These are phyloP conservation scores for Pilasporangium apinafurcum DNA, from an alignment of 352 stramenopile genomes.

Conservation along the genomic window DNA sequence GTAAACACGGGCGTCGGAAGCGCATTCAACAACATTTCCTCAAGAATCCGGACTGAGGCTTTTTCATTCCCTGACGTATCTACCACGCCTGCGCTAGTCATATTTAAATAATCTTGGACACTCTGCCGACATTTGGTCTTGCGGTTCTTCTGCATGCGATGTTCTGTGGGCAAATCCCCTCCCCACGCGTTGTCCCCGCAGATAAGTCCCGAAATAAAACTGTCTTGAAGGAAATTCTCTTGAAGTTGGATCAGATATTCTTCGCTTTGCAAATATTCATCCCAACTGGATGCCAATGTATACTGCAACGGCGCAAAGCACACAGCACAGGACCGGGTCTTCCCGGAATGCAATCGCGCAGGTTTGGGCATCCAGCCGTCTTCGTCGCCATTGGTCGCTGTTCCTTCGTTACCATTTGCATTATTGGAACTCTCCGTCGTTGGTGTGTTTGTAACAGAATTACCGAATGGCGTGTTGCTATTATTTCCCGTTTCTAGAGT, in stretches of 20 bases:
- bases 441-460: no score
- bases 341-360: slow-evolving; percentile 69
- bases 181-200: slow-evolving; percentile 65
- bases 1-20: slow-evolving; percentile 76
- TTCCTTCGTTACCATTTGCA: no score
- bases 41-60: slow-evolving; percentile 60
- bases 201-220: slow-evolving; percentile 73
- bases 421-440: no score
- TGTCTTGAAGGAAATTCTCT: slow-evolving; percentile 65
- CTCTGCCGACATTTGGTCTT: slow-evolving; percentile 79
- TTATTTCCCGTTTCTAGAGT: no score
- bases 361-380: slow-evolving; percentile 85
- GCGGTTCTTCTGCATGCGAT: slow-evolving; percentile 83
- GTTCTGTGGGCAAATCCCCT: slow-evolving; percentile 75
- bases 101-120: slow-evolving; percentile 72
- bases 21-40: slow-evolving; percentile 76
- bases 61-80: slow-evolving; percentile 71
- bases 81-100: slow-evolving; percentile 75
- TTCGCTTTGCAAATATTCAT: slow-evolving; percentile 80
- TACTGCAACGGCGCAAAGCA: slow-evolving; percentile 79
- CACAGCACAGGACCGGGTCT: slow-evolving; percentile 65
- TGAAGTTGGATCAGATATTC: slow-evolving; percentile 70
- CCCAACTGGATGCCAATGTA: slow-evolving; percentile 55
- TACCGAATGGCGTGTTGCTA: no score
- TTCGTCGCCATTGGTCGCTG: no score